A percentile compares a stretch with the other conserved stretches of the same genome.
phyloP scores from a whole-genome alignment of 768 basidiomycete genomes.

The Trametes maxima region DNA sequence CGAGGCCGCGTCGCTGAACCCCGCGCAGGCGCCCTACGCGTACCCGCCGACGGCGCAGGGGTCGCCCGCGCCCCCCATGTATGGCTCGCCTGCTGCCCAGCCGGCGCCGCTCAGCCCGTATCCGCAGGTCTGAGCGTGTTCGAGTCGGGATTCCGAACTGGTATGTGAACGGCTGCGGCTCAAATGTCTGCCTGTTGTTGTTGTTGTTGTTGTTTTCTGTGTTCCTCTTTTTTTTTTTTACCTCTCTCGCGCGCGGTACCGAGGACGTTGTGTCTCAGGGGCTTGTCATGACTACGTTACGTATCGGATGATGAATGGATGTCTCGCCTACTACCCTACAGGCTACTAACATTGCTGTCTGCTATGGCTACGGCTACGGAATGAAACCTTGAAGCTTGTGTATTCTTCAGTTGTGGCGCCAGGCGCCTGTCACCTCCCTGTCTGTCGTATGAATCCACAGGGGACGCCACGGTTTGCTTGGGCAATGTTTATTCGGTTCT shows the following conservation, averaged over 20 bases:
- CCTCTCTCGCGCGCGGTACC: not conserved
- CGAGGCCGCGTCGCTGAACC: constrained; percentile 12
- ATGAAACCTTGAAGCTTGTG: too few species aligned
- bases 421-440: too few species aligned
- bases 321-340: not conserved
- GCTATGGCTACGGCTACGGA: too few species aligned
- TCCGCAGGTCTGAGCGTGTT: constrained; percentile 3
- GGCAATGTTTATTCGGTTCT: too few species aligned
- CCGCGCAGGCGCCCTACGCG: constrained; percentile 12
- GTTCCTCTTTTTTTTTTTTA: not conserved
- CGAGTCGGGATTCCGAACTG: too few species aligned
- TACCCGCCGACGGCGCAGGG: constrained; percentile 7
- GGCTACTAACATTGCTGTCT: not conserved
- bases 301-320: not conserved
- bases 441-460: too few species aligned
- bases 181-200: not conserved
- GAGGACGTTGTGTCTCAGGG: not conserved
- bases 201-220: not conserved
- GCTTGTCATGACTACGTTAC: constrained; percentile 1
- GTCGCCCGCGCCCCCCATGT: constrained; percentile 6
- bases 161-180: not conserved
- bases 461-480: too few species aligned
- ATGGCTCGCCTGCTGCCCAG: not conserved
- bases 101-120: not conserved
- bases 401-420: too few species aligned